Base-by-base conservation (phyloP, 352 stramenopile genomes). In the Phytophthora brassicae region DNA sequence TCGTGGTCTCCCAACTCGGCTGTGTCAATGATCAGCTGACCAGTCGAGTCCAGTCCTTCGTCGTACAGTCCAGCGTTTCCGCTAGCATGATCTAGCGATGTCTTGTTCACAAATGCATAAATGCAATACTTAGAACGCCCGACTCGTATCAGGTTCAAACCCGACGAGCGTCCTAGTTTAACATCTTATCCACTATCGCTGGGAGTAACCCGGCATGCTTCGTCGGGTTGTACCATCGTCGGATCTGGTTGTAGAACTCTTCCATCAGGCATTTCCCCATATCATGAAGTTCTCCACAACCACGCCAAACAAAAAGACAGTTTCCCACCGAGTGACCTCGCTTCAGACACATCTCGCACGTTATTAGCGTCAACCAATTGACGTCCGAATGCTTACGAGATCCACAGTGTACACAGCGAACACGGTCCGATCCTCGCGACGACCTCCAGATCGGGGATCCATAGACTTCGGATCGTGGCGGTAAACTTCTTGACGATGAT, bases 61-160 rank as follows among this genome's bases (percentile, higher is more conserved):
- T 13, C 23, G 16, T 6, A 17, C 22, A 28, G 49, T 29, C 24
- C 49, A 7, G 22, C 8, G 38, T 13, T 11, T n/a, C 11, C 12
- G 24, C 0, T 47, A 28, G 12, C 35, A 4, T 12, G 36, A 39
- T 47, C 16, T 41, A 23, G 1, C 24, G 39, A 20, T 20, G 4
- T 33, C 17, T 49, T 26, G 22, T 56, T 28, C 33, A 62, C 39
- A 44, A 49, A 62, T 47, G 33, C 42, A 42, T 55, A 53, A 31
- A 60, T 60, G 53, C 29, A 45, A 16, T 47, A 19, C 20, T 19
- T 45, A n/a, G n/a, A n/a, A n/a, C n/a, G 53, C 29, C 52, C 46
- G 42, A 43, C 52, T 52, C 52, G 35, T 38, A 38, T 16, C 6
- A 12, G 31, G 16, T 20, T 41, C 35, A 11, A 41, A 41, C 35